A percentile compares a stretch with the other conserved stretches of the same genome.
phyloP scores from a whole-genome alignment of 805 yeast genomes.

The Saccharomycopsis malanga region DNA sequence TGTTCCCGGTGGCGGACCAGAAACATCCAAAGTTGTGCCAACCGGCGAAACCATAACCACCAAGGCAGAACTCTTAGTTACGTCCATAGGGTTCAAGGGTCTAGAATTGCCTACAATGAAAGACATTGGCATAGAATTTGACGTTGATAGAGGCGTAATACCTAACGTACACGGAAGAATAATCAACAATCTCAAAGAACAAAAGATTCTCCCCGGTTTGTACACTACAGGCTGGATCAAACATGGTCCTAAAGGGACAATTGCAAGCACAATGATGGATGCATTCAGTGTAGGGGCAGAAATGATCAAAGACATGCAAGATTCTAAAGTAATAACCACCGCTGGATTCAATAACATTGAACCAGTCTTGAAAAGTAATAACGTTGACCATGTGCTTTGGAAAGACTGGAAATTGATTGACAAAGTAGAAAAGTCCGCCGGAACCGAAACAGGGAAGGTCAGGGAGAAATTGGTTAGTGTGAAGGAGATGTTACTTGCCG shows the following conservation, averaged over 20 bases:
- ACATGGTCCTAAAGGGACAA: conserved; percentile 82
- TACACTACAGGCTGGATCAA: conserved; percentile 91
- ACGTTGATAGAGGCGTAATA: conserved; percentile 36
- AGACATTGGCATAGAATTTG: conserved; percentile 44
- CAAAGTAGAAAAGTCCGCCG: conserved; percentile 42
- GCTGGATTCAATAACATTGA: conserved; percentile 30
- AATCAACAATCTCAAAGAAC: neutral
- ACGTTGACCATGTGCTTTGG: conserved; percentile 44
- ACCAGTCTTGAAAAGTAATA: conserved; percentile 22
- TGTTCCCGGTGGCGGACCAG: conserved; percentile 23
- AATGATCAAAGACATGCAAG: conserved; percentile 49
- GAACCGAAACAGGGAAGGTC: conserved; percentile 42
- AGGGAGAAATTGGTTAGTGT: conserved; percentile 49
- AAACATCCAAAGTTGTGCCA: conserved; percentile 26
- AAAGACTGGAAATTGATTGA: conserved; percentile 58
- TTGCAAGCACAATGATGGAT: conserved; percentile 84
- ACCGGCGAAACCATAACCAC: conserved; percentile 26
- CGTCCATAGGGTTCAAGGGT: conserved; percentile 81
- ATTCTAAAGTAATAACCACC: conserved; percentile 23
- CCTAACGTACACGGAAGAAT: conserved; percentile 28
- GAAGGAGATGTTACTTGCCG: conserved; percentile 40
- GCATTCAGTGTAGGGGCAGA: conserved; percentile 68
- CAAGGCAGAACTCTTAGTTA: conserved; percentile 59
- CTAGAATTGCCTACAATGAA: conserved; percentile 41
- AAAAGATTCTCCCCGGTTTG: conserved; percentile 36